Base-by-base conservation (phyloP, 2,329 filamentous ascomycete species). In the Aspergillus quadrilineatus region DNA sequence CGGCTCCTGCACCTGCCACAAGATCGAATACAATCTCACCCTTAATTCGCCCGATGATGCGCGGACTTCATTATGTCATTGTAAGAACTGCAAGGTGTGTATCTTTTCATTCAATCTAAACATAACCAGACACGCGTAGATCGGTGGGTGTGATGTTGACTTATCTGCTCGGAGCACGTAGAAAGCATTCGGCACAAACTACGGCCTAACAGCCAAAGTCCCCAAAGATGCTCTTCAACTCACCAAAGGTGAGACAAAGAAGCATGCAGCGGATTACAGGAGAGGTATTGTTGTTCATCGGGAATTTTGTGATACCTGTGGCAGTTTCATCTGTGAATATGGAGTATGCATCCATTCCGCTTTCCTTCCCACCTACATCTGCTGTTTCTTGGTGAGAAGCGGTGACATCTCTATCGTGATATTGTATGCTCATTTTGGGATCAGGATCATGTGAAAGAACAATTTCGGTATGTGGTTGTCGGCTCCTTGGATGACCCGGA, bases 1-100 rank as follows among this genome's bases (percentile, higher is more conserved):
- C 1, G 77, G 77, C 17, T 74, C 72, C 39, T 84, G 81, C 68
- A 79, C 76, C 65, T 83, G 82, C 64, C 69, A 72, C 55, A 70
- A 70, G 6, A 72, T 83, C 55, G 69, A 72, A 32, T 84, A 82
- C 58, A 68, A 73, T 14, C 69, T 83, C 46, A 67, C 69, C 0
- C 71, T 84, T 1, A 59, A 65, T 2, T 76, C 77, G 7, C 70
- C 73, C 4, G 75, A 78, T 6, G 74, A 82, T 22, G 80, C 80
- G 2, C 70, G 80, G 22, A 82, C 80, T 1, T 80, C 75, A 8
- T 63, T 84, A 14, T 84, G 81, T 60, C 80, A 84, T 65, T 83
- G 81, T 63, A 60, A 66, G 15, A 81, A 77, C 62, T 83, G 81
- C 71, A 83, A 80, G 66, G 76, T 77, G 60, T 8, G 52, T 39